These are phyloP conservation scores for Fusarium coicis DNA, from an alignment of 2,329 filamentous ascomycete genomes.

Conservation along the genomic window DNA sequence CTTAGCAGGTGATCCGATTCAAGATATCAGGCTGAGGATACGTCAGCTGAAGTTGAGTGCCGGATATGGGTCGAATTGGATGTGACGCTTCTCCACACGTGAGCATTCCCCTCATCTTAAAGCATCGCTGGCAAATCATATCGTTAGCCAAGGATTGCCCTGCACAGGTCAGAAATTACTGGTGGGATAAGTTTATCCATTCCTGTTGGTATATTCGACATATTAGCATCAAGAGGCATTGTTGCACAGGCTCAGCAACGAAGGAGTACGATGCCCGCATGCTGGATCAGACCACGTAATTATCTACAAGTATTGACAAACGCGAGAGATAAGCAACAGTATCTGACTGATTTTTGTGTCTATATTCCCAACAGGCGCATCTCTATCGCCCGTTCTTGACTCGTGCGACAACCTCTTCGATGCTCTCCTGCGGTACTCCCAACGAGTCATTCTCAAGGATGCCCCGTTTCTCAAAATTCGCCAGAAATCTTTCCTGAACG, in stretches of 20 bases:
- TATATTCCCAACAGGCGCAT: too few relatives aligned
- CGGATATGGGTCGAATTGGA: neutral
- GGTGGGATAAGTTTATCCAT: neutral
- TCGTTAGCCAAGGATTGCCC: neutral
- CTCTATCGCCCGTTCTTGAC: neutral
- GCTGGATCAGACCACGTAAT: rapidly evolving
- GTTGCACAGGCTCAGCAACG: neutral
- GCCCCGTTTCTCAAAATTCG: neutral
- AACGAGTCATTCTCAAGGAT: neutral
- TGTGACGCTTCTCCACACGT: slow-evolving; percentile 1
- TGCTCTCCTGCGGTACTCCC: neutral
- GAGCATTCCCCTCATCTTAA: neutral
- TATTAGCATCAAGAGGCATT: neutral
- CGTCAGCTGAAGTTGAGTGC: neutral
- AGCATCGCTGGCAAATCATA: neutral
- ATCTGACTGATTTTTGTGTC: rapidly evolving
- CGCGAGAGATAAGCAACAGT: neutral
- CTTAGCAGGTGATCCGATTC: neutral
- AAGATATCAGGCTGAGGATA: neutral
- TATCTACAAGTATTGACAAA: rapidly evolving
- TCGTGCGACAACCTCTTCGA: neutral
- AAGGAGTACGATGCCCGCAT: neutral
- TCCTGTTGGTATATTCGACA: neutral
- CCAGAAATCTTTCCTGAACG: neutral
- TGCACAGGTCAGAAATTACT: neutral